phyloP scores from a whole-genome alignment of 1,139 yeast genomes.

The Suhomyces ambrosiae region DNA sequence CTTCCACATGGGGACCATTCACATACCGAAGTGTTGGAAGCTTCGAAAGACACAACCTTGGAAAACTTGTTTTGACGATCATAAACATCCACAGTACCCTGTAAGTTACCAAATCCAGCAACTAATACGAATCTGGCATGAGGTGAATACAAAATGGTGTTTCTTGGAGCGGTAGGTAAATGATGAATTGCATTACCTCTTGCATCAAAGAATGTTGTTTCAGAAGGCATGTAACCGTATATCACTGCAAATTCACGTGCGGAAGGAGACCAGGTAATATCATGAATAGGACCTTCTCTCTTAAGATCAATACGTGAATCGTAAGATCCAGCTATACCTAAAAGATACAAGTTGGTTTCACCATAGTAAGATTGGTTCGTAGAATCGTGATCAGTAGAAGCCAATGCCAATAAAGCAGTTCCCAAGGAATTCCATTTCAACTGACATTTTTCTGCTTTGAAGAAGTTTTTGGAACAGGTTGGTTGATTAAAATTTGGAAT shows the following conservation, averaged over 20 bases:
- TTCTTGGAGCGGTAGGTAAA: slow-evolving; percentile 85
- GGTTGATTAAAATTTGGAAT: slow-evolving; percentile 76
- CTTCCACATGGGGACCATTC: slow-evolving; percentile 99
- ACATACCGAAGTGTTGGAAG: slow-evolving; percentile 91
- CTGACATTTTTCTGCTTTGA: slow-evolving; percentile 92
- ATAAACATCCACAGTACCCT: slow-evolving; percentile 93
- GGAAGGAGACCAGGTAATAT: slow-evolving; percentile 95
- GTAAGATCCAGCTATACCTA: slow-evolving; percentile 91
- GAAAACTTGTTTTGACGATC: slow-evolving; percentile 88
- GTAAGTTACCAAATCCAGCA: slow-evolving; percentile 98
- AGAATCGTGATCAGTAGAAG: slow-evolving; percentile 94
- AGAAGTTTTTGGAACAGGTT: slow-evolving; percentile 82
- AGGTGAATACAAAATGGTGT: slow-evolving; percentile 89
- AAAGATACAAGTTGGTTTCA: slow-evolving; percentile 85
- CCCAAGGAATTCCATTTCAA: slow-evolving; percentile 94
- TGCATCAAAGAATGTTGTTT: slow-evolving; percentile 91
- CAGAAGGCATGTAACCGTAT: slow-evolving; percentile 97
- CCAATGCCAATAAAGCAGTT: slow-evolving; percentile 89
- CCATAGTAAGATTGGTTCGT: slow-evolving; percentile 96
- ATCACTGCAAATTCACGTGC: slow-evolving; percentile 97
- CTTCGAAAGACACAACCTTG: slow-evolving; percentile 81
- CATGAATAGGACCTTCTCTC: slow-evolving; percentile 96
- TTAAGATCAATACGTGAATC: slow-evolving; percentile 87
- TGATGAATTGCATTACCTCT: slow-evolving; percentile 87
- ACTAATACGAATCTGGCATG: slow-evolving; percentile 88